Evolutionary conservation across 805 yeast genomes (phyloP), one percentile per base, ranked within the genome.

Genomic region (Ogataea nitratoaversa): DNA sequence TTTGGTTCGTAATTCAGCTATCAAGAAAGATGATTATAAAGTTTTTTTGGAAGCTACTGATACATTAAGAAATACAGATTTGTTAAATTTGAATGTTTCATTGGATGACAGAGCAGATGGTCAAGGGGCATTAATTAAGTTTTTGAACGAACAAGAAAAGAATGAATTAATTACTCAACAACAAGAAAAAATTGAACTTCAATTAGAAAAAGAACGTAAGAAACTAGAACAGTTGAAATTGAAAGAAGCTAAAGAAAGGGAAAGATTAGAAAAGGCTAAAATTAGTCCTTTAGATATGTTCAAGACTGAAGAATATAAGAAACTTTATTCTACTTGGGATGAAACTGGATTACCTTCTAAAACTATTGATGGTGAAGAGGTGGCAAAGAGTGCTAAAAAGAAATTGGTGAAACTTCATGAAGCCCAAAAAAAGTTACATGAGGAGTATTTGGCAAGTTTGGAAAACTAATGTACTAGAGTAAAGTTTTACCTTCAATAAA

Each of bases 31-130:
- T 36, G 78, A 76, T 9, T 71, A 71, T 39, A 51, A 65, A 6
- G 74, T 70, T 14, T 72, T 88, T 42, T 69, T 93, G 34, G 65
- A 68, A n/a, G 78, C 85, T 4, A 75, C 89, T 42, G 99, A 93
- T 62, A 61, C 68, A 6, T 62, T 93, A 18, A 77, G 99, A 53
- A 79, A 82, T 50, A 63, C 73, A 14, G 93, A 84, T 29, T 66
- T 93, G 50, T 66, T 88, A 44, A 72, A 78, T 19, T 66, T 89
- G 46, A 93, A 95, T 22, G 83, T 93, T 31, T 79, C 95, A 1
- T 68, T 93, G 40, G 98, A 91, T 59, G 99, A 93, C 63, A 79
- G 97, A 54, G 71, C 79, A 5, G 83, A 74, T 44, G 89, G 82
- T 3, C 78, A 75, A 52, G 73, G 80, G n/a, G 90, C 97, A 0